Evolutionary conservation across 2,329 filamentous ascomycete genomes (phyloP).

Genomic region (Fulvia fulva): DNA sequence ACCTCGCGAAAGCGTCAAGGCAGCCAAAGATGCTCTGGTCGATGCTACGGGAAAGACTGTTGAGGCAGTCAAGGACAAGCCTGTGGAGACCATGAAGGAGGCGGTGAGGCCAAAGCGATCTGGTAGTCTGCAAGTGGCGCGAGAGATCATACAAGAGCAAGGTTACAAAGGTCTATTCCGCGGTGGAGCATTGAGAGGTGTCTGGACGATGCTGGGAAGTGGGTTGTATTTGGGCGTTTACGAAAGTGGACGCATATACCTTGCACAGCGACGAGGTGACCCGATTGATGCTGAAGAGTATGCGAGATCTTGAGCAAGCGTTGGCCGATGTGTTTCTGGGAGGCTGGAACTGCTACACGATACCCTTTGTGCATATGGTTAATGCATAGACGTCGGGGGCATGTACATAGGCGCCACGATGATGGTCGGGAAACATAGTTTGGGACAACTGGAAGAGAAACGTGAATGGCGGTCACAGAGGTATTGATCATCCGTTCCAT

Average conservation of each 20-base stretch:
- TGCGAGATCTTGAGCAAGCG: conserved; percentile 4
- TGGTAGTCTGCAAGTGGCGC: conserved; percentile 56
- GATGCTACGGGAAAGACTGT: conserved; percentile 43
- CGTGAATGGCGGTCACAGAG: too few relatives aligned
- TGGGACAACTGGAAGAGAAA: background rate
- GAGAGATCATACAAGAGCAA: conserved; percentile 60
- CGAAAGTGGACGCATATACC: conserved; percentile 65
- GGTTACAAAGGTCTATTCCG: conserved; percentile 73
- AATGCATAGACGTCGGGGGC: background rate
- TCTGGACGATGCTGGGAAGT: conserved; percentile 79
- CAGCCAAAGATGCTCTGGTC: conserved; percentile 25
- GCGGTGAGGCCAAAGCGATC: conserved; percentile 32
- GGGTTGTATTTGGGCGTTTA: conserved; percentile 84
- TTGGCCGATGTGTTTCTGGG: background rate
- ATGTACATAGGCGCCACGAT: background rate
- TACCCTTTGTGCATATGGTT: background rate
- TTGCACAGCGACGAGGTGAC: conserved; percentile 44
- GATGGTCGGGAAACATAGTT: background rate
- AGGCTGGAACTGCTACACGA: background rate
- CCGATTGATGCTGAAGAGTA: conserved; percentile 33
- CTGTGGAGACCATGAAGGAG: conserved; percentile 32
- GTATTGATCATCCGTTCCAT: too few relatives aligned
- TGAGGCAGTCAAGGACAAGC: conserved; percentile 28
- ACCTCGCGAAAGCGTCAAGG: conserved; percentile 15
- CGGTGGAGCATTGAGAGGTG: conserved; percentile 67